phyloP scores from a whole-genome alignment of 78 protist genomes.

The Protostelium mycophagum region DNA sequence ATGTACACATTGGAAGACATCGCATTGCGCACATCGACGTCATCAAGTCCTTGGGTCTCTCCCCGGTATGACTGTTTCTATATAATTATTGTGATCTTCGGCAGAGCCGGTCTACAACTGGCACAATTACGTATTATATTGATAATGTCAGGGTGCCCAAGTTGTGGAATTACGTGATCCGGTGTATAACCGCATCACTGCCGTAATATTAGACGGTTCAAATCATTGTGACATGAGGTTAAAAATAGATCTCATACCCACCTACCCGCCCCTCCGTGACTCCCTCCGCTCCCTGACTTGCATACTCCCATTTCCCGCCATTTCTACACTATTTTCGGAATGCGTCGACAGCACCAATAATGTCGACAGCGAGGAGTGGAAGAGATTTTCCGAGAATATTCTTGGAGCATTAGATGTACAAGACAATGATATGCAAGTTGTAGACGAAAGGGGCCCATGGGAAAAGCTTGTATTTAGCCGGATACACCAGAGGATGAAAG shows the following conservation, averaged over 20 bases:
- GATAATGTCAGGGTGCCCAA: background rate
- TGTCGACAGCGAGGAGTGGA: background rate
- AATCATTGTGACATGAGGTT: too few relatives aligned
- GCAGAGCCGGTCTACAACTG: too few relatives aligned
- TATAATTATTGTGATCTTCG: too few relatives aligned
- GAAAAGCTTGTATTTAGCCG: too few relatives aligned
- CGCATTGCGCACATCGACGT: too few relatives aligned
- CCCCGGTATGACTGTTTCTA: too few relatives aligned
- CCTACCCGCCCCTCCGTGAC: background rate
- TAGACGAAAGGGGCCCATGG: background rate
- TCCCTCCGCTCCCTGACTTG: background rate
- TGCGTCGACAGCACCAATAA: too few relatives aligned
- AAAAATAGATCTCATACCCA: background rate
- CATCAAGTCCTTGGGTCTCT: too few relatives aligned
- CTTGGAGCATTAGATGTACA: background rate
- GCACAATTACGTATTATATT: too few relatives aligned
- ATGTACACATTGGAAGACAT: background rate
- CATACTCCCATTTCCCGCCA: background rate
- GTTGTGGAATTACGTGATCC: background rate
- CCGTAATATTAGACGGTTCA: too few relatives aligned
- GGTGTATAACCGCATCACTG: background rate
- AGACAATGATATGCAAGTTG: background rate
- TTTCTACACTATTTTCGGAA: background rate
- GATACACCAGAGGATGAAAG: too few relatives aligned
- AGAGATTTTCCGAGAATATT: background rate